These are phyloP conservation scores for Mycena pura DNA, from an alignment of 768 basidiomycete genomes.

Conservation along the genomic window DNA sequence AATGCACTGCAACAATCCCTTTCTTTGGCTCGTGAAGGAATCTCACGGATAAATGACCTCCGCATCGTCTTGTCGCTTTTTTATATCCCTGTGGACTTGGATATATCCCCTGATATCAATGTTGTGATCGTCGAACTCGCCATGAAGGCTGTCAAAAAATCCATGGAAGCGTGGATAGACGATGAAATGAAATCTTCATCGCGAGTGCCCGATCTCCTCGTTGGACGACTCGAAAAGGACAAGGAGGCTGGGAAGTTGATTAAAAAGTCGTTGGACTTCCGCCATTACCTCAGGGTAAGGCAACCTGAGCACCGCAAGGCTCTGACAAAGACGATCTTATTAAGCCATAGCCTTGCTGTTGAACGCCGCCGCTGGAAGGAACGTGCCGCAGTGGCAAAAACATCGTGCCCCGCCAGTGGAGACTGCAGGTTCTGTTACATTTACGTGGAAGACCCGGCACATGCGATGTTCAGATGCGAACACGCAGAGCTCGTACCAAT, in stretches of 20 bases:
- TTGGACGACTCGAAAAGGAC: not conserved
- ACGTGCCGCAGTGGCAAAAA: not conserved
- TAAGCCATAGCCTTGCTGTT: not conserved
- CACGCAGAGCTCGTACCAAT: not conserved
- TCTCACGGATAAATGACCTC: too few species aligned
- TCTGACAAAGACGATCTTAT: not conserved
- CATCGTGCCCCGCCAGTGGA: not conserved
- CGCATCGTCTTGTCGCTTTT: too few species aligned
- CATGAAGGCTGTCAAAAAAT: not conserved
- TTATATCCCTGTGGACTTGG: too few species aligned
- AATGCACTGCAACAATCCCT: too few species aligned
- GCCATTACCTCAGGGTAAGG: not conserved
- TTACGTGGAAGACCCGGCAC: not conserved
- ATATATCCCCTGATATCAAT: too few species aligned
- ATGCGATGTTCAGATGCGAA: not conserved
- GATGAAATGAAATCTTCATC: not conserved
- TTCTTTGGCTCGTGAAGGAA: too few species aligned
- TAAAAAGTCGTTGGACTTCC: not conserved
- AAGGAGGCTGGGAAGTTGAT: not conserved
- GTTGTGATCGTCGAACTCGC: too few species aligned
- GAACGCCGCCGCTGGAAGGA: not conserved
- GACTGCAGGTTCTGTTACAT: not conserved
- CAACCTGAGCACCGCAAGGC: not conserved
- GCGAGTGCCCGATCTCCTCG: not conserved
- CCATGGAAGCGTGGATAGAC: constrained; percentile 7